These are phyloP conservation scores for Pyrenochaeta sp. DNA, from an alignment of 2,329 filamentous ascomycete genomes.

Conservation along the genomic window DNA sequence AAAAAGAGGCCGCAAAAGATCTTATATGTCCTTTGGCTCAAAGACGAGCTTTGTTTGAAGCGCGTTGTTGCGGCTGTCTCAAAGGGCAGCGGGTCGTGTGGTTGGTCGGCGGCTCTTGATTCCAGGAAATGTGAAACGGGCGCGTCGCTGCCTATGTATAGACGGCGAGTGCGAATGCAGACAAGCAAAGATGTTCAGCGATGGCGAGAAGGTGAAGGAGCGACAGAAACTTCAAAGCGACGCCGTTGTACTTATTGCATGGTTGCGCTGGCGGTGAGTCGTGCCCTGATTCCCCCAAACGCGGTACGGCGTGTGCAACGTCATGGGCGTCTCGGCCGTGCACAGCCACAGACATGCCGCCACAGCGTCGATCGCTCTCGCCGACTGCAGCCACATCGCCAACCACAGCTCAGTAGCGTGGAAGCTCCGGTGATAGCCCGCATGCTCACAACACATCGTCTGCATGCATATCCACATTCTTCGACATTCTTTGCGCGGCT, in stretches of 20 bases:
- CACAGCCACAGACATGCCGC: slow-evolving; percentile 28
- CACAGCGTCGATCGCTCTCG: slow-evolving; percentile 10
- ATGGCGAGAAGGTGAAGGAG: slow-evolving; percentile 21
- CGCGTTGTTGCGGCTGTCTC: slow-evolving; percentile 35
- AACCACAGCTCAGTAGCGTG: not conserved
- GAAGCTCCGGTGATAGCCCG: slow-evolving; percentile 1
- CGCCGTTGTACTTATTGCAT: slow-evolving; percentile 30
- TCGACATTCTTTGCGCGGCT: slow-evolving; percentile 39
- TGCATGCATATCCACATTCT: slow-evolving; percentile 9
- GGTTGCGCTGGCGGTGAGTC: slow-evolving; percentile 31
- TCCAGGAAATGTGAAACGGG: slow-evolving; percentile 48
- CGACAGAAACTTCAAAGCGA: slow-evolving; percentile 21
- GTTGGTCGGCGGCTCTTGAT: slow-evolving; percentile 42
- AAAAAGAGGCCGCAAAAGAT: slow-evolving; percentile 8
- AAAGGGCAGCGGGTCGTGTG: slow-evolving; percentile 29
- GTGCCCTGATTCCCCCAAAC: slow-evolving; percentile 38
- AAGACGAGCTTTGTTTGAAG: slow-evolving; percentile 16
- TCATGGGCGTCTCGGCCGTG: slow-evolving; percentile 17
- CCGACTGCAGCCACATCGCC: slow-evolving; percentile 9
- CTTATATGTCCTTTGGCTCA: slow-evolving; percentile 30
- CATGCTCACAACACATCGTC: slow-evolving; percentile 1
- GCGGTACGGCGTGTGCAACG: slow-evolving; percentile 18
- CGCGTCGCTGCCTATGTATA: slow-evolving; percentile 50
- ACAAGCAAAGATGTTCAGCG: slow-evolving; percentile 16
- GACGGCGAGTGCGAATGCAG: slow-evolving; percentile 33